Conservation (phyloP, 2,329 filamentous ascomycete genomes). For the Diaporthe ilicicola region DNA sequence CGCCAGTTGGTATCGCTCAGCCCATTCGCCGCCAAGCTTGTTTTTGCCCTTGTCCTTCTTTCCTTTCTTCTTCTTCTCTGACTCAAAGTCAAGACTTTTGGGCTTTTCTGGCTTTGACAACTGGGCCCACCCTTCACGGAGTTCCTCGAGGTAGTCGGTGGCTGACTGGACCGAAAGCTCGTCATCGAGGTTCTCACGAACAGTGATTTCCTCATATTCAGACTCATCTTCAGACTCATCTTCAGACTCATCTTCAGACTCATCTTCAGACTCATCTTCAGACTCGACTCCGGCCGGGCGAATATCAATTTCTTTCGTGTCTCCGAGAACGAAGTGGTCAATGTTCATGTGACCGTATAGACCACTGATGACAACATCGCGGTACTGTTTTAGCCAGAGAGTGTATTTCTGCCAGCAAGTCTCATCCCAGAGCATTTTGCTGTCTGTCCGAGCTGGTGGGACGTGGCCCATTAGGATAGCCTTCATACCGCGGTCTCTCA, state of each 20-base stretch:
- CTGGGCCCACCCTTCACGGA: conserved; percentile 80
- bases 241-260: background rate
- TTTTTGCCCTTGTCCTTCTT: conserved; percentile 51
- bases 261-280: conserved; percentile 28
- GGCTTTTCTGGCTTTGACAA: conserved; percentile 65
- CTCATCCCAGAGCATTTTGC: conserved; percentile 93
- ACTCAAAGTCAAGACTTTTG: conserved; percentile 33
- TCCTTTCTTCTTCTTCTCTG: conserved; percentile 43
- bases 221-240: background rate
- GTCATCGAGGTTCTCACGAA: conserved; percentile 54
- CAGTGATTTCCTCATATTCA: conserved; percentile 20
- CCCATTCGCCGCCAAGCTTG: conserved; percentile 78
- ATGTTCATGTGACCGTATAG: conserved; percentile 98
- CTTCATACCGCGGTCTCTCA: conserved; percentile 88
- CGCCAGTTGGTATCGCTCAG: conserved; percentile 84
- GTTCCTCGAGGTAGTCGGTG: conserved; percentile 80
- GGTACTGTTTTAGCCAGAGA: conserved; percentile 87
- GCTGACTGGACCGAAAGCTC: conserved; percentile 72
- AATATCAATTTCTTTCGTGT: conserved; percentile 79
- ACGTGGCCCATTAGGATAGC: conserved; percentile 95
- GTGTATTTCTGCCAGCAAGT: conserved; percentile 98
- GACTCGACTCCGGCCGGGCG: conserved; percentile 47
- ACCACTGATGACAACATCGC: conserved; percentile 83
- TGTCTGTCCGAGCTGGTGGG: conserved; percentile 84
- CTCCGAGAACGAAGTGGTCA: conserved; percentile 94